phyloP scores from a whole-genome alignment of 805 yeast genomes.

The Saccharomycopsis sp. region DNA sequence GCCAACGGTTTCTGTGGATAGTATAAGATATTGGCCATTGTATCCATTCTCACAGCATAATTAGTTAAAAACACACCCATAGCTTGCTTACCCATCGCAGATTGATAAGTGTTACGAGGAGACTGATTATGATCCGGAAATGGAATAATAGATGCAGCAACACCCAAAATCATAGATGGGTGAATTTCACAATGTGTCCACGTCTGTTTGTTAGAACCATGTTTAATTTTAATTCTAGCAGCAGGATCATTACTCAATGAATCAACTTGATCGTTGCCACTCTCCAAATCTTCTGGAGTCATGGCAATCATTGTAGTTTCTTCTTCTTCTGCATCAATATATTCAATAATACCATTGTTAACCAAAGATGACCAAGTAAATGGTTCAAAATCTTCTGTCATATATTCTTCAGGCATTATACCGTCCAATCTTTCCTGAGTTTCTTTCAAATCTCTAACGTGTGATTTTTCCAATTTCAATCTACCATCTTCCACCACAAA shows the following conservation, averaged over 20 bases:
- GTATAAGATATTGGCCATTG: conserved; percentile 96
- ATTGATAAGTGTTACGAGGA: conserved; percentile 98
- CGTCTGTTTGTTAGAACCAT: conserved; percentile 60
- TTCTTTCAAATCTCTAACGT: conserved; percentile 62
- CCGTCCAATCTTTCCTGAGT: conserved; percentile 50
- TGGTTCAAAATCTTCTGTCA: conserved; percentile 43
- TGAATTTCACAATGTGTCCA: conserved; percentile 99
- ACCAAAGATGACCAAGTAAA: conserved; percentile 85
- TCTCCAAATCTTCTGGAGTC: conserved; percentile 93
- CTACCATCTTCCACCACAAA: conserved; percentile 87
- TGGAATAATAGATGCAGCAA: conserved; percentile 97
- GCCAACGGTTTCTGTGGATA: conserved; percentile 98
- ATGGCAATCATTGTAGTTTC: conserved; percentile 97
- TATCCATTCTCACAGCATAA: conserved; percentile 96
- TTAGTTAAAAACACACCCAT: conserved; percentile 98
- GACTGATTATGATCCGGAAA: conserved; percentile 99
- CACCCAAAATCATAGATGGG: conserved; percentile 98
- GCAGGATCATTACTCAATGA: conserved; percentile 59
- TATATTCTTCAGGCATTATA: conserved; percentile 35
- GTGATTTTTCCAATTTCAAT: conserved; percentile 77
- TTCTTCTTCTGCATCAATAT: conserved; percentile 98
- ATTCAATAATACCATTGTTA: conserved; percentile 84
- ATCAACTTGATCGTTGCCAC: conserved; percentile 39
- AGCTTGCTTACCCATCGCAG: conserved; percentile 99
- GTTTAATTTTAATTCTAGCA: conserved; percentile 72